A percentile compares a stretch with the other conserved stretches of the same genome.
Conservation (phyloP, 1,284 basidiomycete species). For the Ustilago hordei region DNA sequence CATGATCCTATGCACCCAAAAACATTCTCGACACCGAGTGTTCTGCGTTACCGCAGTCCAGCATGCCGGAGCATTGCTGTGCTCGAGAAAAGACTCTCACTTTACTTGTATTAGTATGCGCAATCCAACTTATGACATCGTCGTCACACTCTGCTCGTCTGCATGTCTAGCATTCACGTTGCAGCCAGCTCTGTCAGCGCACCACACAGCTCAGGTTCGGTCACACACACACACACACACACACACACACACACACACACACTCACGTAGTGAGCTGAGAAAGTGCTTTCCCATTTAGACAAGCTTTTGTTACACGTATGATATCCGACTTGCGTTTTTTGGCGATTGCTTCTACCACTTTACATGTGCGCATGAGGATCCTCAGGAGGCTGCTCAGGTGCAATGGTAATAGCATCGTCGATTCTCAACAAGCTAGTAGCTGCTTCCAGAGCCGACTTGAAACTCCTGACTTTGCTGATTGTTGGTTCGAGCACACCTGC, state of each 20-base stretch:
- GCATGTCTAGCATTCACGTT: neutral
- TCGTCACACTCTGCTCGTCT: neutral
- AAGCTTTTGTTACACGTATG: slow-evolving; percentile 19
- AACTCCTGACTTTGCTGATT: slow-evolving; percentile 93
- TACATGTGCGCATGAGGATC: slow-evolving; percentile 69
- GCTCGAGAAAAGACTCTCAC: neutral
- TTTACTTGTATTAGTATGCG: slow-evolving; percentile 25
- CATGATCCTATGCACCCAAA: slow-evolving; percentile 1
- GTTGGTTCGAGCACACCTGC: slow-evolving; percentile 97
- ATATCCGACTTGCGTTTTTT: neutral
- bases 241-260: neutral
- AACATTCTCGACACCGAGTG: neutral
- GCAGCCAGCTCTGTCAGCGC: neutral
- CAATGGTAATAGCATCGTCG: slow-evolving; percentile 77
- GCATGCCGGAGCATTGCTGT: neutral
- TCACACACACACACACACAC: neutral
- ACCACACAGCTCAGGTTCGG: neutral
- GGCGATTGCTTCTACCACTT: neutral
- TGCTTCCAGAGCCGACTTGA: slow-evolving; percentile 97
- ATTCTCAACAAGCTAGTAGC: slow-evolving; percentile 94
- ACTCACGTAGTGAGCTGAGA: neutral
- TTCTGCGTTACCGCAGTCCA: neutral
- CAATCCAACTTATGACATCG: slow-evolving; percentile 5
- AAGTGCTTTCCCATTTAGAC: neutral
- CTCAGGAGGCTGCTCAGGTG: slow-evolving; percentile 63